Conservation (phyloP, 768 basidiomycete species). For the Albatrellus ellisii region DNA sequence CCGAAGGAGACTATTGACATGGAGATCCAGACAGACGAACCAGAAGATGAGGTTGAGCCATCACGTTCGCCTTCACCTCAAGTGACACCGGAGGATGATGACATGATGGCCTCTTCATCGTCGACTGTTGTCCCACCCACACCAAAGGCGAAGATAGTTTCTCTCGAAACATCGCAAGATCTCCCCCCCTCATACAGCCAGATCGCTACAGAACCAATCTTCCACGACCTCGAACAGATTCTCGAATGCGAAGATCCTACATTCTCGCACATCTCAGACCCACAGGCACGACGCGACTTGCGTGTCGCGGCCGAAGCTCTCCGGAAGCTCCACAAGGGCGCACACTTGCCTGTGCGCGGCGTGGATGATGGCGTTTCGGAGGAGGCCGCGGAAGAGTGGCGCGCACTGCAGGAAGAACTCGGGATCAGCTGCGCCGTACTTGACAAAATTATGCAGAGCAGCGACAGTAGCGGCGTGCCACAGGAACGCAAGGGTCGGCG, state of each 20-base stretch:
- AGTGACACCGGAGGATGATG: conserved; percentile 24
- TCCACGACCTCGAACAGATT: conserved; percentile 15
- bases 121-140: conserved; percentile 63
- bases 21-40: conserved; percentile 53
- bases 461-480: conserved; percentile 2
- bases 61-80: conserved; percentile 34
- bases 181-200: conserved; percentile 67
- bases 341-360: conserved; percentile 29
- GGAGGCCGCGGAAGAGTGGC: conserved; percentile 66
- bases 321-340: conserved; percentile 60
- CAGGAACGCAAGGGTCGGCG: conserved; percentile 12
- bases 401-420: conserved; percentile 63
- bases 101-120: conserved; percentile 58
- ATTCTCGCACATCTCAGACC: conserved; percentile 12
- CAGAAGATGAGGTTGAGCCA: conserved; percentile 26
- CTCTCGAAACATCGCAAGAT: conserved; percentile 25
- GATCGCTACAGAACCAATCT: conserved; percentile 24
- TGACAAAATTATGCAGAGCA: conserved; percentile 47
- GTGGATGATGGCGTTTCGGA: conserved; percentile 43
- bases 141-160: conserved; percentile 32
- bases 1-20: conserved; percentile 30
- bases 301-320: conserved; percentile 44
- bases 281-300: conserved; percentile 22
- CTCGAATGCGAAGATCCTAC: conserved; percentile 9
- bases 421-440: conserved; percentile 69